A percentile compares a stretch with the other conserved stretches of the same genome.
These are phyloP conservation scores for Graphium sp. DNA, from an alignment of 2,329 filamentous ascomycete species.

Conservation along the genomic window DNA sequence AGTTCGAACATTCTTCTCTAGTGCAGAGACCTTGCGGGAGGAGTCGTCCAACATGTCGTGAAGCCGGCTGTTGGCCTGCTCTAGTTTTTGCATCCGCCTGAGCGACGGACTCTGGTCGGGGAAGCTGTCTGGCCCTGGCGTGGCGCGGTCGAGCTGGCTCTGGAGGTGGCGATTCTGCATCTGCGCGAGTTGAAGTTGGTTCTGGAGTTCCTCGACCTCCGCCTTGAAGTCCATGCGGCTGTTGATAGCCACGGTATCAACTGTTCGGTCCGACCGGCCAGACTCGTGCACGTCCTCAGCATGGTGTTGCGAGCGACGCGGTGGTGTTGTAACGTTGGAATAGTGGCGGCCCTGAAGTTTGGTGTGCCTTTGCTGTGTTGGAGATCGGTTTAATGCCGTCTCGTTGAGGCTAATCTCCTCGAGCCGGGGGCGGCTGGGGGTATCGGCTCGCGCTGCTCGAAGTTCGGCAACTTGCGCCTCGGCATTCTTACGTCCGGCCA, in stretches of 20 bases:
- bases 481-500: conserved; percentile 63
- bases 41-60: conserved; percentile 95
- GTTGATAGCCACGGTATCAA: conserved; percentile 67
- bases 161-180: conserved; percentile 93
- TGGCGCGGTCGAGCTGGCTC: conserved; percentile 61
- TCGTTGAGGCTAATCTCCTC: conserved; percentile 84
- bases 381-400: conserved; percentile 56
- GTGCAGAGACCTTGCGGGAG: conserved; percentile 71
- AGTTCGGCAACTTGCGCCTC: conserved; percentile 70
- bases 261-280: conserved; percentile 66
- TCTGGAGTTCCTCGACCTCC: conserved; percentile 83
- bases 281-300: conserved; percentile 54
- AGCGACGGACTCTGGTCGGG: conserved; percentile 65
- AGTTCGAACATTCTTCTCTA: conserved; percentile 74
- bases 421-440: conserved; percentile 53
- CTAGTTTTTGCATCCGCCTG: conserved; percentile 74
- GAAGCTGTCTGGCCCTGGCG: conserved; percentile 40
- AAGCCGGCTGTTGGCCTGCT: conserved; percentile 77
- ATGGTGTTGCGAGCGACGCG: conserved; percentile 50
- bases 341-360: conserved; percentile 39
- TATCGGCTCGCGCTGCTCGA: conserved; percentile 57
- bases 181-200: conserved; percentile 80
- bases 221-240: conserved; percentile 81
- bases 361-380: conserved; percentile 47
- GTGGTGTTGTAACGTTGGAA: conserved; percentile 65